Evolutionary conservation across 2,329 filamentous ascomycete genomes (phyloP).

Genomic region (Beauveria caledonica): DNA sequence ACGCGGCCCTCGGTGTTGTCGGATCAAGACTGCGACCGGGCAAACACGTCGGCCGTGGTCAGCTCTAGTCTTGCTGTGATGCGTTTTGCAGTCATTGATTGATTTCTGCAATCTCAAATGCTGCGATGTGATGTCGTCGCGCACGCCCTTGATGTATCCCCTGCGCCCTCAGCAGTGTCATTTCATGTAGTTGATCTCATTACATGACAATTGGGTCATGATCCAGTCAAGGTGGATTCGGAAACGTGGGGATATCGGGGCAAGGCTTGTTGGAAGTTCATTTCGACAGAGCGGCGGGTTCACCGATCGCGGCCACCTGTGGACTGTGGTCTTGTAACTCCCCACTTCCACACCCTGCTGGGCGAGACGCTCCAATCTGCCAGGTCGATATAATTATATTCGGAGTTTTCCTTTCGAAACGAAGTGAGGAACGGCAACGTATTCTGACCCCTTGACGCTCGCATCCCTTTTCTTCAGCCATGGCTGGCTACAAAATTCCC

Average conservation of each 20-base stretch:
- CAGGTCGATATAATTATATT: not conserved
- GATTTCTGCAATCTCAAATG: not conserved
- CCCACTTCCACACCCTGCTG: not conserved
- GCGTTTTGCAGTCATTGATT: not conserved
- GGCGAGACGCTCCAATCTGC: not conserved
- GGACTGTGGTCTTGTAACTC: not conserved
- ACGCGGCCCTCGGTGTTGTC: not conserved
- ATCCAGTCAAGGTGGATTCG: not conserved
- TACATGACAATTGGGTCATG: not conserved
- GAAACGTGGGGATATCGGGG: not conserved
- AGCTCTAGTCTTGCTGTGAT: not conserved
- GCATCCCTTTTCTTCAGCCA: not conserved
- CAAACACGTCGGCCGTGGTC: not conserved
- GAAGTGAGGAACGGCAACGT: not conserved
- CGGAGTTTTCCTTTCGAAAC: not conserved
- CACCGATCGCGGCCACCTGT: slow-evolving; percentile 1
- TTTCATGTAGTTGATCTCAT: not conserved
- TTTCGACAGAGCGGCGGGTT: not conserved
- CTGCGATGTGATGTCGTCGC: not conserved
- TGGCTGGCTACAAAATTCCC: slow-evolving; percentile 23
- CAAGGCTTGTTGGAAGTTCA: not conserved
- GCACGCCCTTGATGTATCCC: not conserved
- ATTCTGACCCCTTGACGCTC: not conserved
- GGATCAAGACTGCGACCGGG: not conserved
- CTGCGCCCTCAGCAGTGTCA: not conserved